A percentile compares a stretch with the other conserved stretches of the same genome.
Evolutionary conservation across 2,329 filamentous ascomycete species (phyloP).

Genomic region (Juglanconis sp.): DNA sequence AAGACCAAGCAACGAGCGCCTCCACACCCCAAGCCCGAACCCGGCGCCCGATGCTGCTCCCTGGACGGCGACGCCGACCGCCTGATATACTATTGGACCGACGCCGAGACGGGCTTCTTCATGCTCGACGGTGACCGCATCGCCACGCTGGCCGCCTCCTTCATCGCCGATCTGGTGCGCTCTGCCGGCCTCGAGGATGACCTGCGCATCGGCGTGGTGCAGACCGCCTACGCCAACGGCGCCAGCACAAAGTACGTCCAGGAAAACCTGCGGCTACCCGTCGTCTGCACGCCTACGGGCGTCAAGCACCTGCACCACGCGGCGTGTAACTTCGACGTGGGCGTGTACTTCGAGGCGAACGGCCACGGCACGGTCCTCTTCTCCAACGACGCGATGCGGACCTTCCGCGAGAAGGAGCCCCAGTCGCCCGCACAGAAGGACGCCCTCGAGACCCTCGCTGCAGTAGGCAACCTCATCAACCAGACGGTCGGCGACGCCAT

Average conservation of each 20-base stretch:
- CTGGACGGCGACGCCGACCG: slow-evolving; percentile 95
- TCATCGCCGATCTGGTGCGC: slow-evolving; percentile 83
- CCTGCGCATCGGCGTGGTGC: slow-evolving; percentile 88
- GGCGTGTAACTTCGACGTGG: slow-evolving; percentile 90
- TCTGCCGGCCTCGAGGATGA: slow-evolving; percentile 75
- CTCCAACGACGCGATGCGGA: slow-evolving; percentile 75
- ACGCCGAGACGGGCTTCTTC: slow-evolving; percentile 78
- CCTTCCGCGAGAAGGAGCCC: slow-evolving; percentile 75
- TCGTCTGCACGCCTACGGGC: slow-evolving; percentile 90
- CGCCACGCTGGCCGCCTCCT: slow-evolving; percentile 87
- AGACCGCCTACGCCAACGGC: slow-evolving; percentile 97
- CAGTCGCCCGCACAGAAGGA: slow-evolving; percentile 90
- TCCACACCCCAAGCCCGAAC: slow-evolving; percentile 72
- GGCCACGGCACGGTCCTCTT: slow-evolving; percentile 97
- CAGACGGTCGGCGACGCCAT: slow-evolving; percentile 96
- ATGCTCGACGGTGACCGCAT: slow-evolving; percentile 97
- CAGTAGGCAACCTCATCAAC: slow-evolving; percentile 89
- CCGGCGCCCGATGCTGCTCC: slow-evolving; percentile 79
- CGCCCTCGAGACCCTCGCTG: slow-evolving; percentile 78
- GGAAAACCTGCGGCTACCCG: slow-evolving; percentile 81
- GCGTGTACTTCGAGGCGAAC: slow-evolving; percentile 98
- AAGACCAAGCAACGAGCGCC: slow-evolving; percentile 95
- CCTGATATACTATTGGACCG: slow-evolving; percentile 90
- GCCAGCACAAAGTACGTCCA: slow-evolving; percentile 89
- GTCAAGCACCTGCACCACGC: slow-evolving; percentile 98